These are phyloP conservation scores for Botrytis hyacinthi DNA, from an alignment of 2,329 filamentous ascomycete genomes.

Conservation along the genomic window DNA sequence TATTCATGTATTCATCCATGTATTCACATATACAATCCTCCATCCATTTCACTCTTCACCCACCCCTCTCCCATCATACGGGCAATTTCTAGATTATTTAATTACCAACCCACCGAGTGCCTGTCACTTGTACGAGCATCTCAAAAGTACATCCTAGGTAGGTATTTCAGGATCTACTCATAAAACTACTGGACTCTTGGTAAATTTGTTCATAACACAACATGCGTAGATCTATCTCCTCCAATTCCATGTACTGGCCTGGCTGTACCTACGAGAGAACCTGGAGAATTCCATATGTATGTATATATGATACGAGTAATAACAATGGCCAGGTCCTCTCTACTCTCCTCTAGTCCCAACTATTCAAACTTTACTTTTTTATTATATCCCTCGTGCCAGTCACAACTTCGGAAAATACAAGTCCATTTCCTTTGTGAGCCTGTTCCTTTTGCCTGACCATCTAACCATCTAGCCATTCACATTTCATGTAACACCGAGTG, in stretches of 20 bases:
- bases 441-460: neutral
- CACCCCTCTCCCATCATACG: neutral
- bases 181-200: neutral
- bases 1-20: neutral
- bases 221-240: neutral
- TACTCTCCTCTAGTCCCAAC: neutral
- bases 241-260: neutral
- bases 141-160: neutral
- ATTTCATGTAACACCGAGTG: neutral
- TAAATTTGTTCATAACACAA: neutral
- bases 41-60: neutral
- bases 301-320: neutral
- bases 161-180: neutral
- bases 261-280: neutral
- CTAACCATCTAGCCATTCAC: neutral
- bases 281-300: neutral
- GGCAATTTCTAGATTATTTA: neutral
- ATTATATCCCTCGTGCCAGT: neutral
- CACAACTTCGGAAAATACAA: neutral
- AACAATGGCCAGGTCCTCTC: neutral
- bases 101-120: neutral
- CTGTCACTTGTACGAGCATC: neutral
- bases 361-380: neutral
- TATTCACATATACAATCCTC: neutral
- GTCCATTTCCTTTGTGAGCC: neutral